Conservation (phyloP, 345 rosid species). For the Hibiscus tridactylites region DNA sequence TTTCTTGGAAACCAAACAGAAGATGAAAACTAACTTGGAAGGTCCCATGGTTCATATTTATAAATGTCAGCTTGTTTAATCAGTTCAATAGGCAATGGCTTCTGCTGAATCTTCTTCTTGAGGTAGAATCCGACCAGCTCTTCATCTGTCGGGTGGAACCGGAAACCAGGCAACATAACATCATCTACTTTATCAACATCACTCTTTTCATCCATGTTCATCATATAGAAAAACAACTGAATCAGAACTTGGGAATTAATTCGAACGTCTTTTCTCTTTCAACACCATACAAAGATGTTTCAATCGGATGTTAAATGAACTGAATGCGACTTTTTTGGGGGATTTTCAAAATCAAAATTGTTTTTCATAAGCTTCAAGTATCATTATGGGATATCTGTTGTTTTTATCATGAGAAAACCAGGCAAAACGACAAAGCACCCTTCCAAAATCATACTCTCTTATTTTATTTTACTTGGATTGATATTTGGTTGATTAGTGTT, state of each 20-base stretch:
- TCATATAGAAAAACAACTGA: too few relatives aligned
- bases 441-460: conserved; percentile 24
- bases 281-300: too few relatives aligned
- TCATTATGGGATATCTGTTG: neutral
- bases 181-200: conserved; percentile 55
- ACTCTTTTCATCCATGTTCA: conserved; percentile 36
- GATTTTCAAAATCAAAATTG: conserved; percentile 2
- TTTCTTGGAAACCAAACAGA: neutral
- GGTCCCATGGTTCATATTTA: conserved; percentile 95
- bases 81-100: conserved; percentile 65
- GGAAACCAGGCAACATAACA: conserved; percentile 76
- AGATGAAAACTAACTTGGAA: conserved; percentile 60
- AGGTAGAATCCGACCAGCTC: conserved; percentile 90
- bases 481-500: conserved; percentile 18
- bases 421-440: conserved; percentile 36
- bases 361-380: conserved; percentile 15
- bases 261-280: too few relatives aligned
- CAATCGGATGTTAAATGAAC: too few relatives aligned
- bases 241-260: too few relatives aligned
- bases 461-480: neutral
- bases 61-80: conserved; percentile 92
- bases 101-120: conserved; percentile 55
- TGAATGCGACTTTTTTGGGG: too few relatives aligned
- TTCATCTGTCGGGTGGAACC: conserved; percentile 94
- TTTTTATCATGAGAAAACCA: conserved; percentile 18